Percentiles rank a stretch among this genome's conserved stretches.
Conservation (phyloP, 352 stramenopile species). For the Phytophthora nicotianae region DNA sequence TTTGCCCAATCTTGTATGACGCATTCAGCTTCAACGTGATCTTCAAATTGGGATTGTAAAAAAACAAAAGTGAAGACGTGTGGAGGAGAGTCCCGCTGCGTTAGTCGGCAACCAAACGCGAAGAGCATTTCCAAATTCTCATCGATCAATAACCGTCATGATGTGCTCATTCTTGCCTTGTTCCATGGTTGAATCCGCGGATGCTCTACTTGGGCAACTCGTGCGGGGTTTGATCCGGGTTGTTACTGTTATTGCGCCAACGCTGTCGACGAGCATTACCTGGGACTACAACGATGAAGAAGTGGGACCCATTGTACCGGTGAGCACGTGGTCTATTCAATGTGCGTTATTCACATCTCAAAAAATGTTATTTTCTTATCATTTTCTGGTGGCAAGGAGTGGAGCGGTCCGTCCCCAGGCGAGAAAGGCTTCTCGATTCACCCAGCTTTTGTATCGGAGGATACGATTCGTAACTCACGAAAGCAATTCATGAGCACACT, state of each 20-base stretch:
- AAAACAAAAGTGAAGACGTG: neutral
- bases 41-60: neutral
- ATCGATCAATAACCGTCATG: neutral
- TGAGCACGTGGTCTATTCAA: slow-evolving; percentile 4
- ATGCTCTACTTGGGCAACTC: slow-evolving; percentile 9
- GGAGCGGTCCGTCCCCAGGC: neutral
- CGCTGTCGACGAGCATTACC: slow-evolving; percentile 8
- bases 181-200: slow-evolving; percentile 5
- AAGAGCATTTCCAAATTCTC: slow-evolving; percentile 1
- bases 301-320: slow-evolving; percentile 1
- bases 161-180: neutral
- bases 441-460: too few species aligned
- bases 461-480: too few species aligned
- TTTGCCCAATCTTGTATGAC: neutral
- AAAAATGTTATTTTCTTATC: neutral
- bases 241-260: neutral
- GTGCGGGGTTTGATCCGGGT: neutral
- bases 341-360: neutral
- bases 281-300: slow-evolving; percentile 7
- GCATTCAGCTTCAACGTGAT: slow-evolving; percentile 3
- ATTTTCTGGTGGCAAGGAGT: slow-evolving; percentile 1
- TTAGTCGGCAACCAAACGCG: neutral
- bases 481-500: too few species aligned
- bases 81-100: neutral
- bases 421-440: neutral